Base-by-base conservation (phyloP, 2,329 filamentous ascomycete genomes). In the Arthrobotrys pseudoclavata region DNA sequence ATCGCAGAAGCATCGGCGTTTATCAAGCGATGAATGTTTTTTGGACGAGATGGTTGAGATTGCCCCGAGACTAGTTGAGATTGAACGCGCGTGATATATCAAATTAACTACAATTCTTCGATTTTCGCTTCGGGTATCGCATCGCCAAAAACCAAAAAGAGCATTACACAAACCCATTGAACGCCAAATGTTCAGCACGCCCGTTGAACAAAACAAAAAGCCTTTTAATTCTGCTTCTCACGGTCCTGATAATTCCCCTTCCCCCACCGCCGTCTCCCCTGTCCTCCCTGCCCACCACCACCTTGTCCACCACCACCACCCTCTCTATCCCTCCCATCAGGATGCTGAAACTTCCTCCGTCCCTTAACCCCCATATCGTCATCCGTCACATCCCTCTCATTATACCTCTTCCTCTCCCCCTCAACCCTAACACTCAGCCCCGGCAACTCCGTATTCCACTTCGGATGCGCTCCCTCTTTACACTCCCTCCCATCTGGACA, bases 401-500 rank as follows among this genome's bases (percentile, higher is more conserved):
- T 79, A 62, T 78, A 77, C 37, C 67, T 61, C 79, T 91, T 90
- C 31, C 88, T 89, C 6, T 91, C 93, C 85, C 91, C 91, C 83
- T 93, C 91, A 45, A 94, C 85, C 69, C 87, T 87, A 4, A 88
- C 89, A 80, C 86, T 87, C 76, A 86, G 87, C 68, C 68, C 67
- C 4, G 61, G 61, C 9, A 91, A 85, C 24, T 90, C 89, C n/a
- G 84, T 87, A 18, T 85, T 84, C 90, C 93, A 98, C 76, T 90
- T 88, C 2, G 95, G 90, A 84, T 99, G 96, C 4, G 93, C 91
- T 20, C 92, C 92, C 79, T 91, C 89, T 82, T 89, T 90, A 85
- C 96, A 99, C 6, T 86, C 86, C 78, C 84, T 84, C 84, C 91
- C 95, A 69, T 97, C 92, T 0, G 96, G 96, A 83, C 96, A 99